Percentiles rank a stretch among this genome's conserved stretches.
These are phyloP conservation scores for Gynostemma pentaphyllum DNA, from an alignment of 306 rosid genomes.

Conservation along the genomic window DNA sequence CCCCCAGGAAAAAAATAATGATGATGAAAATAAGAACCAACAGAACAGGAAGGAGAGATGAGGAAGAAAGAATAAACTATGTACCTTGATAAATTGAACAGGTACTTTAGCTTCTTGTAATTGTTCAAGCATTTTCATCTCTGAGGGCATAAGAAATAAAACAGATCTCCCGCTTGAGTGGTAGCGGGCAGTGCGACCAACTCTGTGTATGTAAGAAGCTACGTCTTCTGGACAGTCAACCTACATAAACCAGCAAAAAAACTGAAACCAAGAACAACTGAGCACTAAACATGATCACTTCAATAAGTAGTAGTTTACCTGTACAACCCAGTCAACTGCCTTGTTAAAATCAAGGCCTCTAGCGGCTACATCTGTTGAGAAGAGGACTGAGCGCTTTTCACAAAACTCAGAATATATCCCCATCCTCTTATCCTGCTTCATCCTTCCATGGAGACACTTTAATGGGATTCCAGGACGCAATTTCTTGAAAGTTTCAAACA, in stretches of 20 bases:
- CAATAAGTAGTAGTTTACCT: constrained; percentile 35
- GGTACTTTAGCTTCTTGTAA: constrained; percentile 66
- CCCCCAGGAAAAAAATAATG: neutral
- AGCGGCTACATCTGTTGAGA: constrained; percentile 81
- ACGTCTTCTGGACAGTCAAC: constrained; percentile 89
- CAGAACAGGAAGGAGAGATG: neutral
- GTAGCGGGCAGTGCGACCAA: constrained; percentile 93
- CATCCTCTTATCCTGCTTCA: constrained; percentile 77
- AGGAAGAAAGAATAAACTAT: constrained; percentile 2
- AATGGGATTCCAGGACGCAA: constrained; percentile 84
- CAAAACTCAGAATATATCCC: constrained; percentile 62
- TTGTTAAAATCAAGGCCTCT: constrained; percentile 95
- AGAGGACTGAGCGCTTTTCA: constrained; percentile 70
- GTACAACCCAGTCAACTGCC: constrained; percentile 97
- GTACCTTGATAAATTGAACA: constrained; percentile 55
- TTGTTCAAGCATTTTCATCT: constrained; percentile 65
- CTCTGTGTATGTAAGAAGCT: constrained; percentile 85
- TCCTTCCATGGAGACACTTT: constrained; percentile 84
- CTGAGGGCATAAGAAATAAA: constrained; percentile 71
- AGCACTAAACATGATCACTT: neutral
- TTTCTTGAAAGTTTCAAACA: constrained; percentile 79
- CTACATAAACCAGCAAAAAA: constrained; percentile 24
- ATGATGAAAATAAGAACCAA: neutral
- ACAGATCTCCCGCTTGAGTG: constrained; percentile 66
- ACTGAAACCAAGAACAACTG: neutral